A percentile compares a stretch with the other conserved stretches of the same genome.
These are phyloP conservation scores for Irpex rosettiformis DNA, from an alignment of 1,284 basidiomycete species.

Conservation along the genomic window DNA sequence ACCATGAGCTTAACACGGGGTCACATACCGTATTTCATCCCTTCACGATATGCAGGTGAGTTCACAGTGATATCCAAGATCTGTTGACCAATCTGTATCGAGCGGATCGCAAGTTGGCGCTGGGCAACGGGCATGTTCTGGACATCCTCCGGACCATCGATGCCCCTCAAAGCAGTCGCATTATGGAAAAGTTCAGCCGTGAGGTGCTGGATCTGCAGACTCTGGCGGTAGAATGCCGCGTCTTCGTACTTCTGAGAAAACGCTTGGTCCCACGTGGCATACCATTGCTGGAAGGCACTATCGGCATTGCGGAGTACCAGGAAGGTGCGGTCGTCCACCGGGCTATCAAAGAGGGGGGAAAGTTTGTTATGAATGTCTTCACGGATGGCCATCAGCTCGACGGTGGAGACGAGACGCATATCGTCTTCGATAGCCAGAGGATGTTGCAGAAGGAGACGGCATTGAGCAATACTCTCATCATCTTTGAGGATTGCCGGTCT, in stretches of 20 bases:
- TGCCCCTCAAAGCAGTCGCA: slow-evolving; percentile 71
- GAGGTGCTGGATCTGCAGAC: slow-evolving; percentile 74
- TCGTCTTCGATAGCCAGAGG: slow-evolving; percentile 89
- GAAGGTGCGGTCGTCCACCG: slow-evolving; percentile 67
- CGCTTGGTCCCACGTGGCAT: slow-evolving; percentile 69
- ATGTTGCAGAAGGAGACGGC: slow-evolving; percentile 79
- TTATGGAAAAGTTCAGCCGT: slow-evolving; percentile 82
- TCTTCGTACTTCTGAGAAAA: slow-evolving; percentile 82
- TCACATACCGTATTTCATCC: slow-evolving; percentile 83
- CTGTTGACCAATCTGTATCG: slow-evolving; percentile 67
- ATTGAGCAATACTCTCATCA: slow-evolving; percentile 84
- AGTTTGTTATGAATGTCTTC: slow-evolving; percentile 72
- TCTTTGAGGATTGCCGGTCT: slow-evolving; percentile 89
- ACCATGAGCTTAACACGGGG: too few species aligned
- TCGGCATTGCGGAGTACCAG: slow-evolving; percentile 61
- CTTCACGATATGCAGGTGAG: slow-evolving; percentile 80
- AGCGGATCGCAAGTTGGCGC: slow-evolving; percentile 64
- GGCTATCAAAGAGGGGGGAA: slow-evolving; percentile 57
- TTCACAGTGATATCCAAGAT: slow-evolving; percentile 73
- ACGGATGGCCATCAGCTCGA: slow-evolving; percentile 81
- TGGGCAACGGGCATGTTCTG: slow-evolving; percentile 71
- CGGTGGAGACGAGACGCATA: slow-evolving; percentile 91
- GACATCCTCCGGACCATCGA: slow-evolving; percentile 75
- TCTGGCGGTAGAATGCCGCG: slow-evolving; percentile 82
- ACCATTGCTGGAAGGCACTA: slow-evolving; percentile 69